Evolutionary conservation across 345 rosid genomes (phyloP).

Genomic region (Aquilaria malaccensis): DNA sequence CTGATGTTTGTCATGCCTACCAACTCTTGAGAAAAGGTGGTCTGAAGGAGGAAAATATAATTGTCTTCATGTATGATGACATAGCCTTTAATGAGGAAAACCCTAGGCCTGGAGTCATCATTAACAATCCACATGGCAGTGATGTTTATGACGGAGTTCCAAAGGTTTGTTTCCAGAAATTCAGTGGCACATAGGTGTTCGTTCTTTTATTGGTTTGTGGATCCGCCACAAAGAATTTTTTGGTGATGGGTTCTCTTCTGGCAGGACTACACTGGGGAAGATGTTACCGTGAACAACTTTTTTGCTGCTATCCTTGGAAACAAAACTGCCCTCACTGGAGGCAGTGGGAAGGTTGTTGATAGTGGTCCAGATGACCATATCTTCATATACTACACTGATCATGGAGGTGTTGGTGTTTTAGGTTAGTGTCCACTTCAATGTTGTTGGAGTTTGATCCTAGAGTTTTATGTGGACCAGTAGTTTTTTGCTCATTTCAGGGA

Average conservation of each 20-base stretch:
- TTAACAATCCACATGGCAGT: constrained; percentile 66
- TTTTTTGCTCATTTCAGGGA: constrained; percentile 34
- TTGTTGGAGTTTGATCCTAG: too few species aligned
- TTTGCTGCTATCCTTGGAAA: constrained; percentile 76
- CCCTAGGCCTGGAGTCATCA: constrained; percentile 78
- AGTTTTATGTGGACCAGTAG: not conserved
- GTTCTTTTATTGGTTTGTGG: too few species aligned
- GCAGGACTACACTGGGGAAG: constrained; percentile 82
- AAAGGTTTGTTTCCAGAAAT: constrained; percentile 40
- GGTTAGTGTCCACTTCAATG: constrained; percentile 38
- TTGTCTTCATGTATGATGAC: constrained; percentile 96
- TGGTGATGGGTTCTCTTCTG: constrained; percentile 1
- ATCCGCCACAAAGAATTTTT: too few species aligned
- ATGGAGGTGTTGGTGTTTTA: constrained; percentile 89
- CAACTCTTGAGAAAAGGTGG: constrained; percentile 90
- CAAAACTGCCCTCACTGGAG: constrained; percentile 63
- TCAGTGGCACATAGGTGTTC: not conserved
- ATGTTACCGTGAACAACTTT: constrained; percentile 60
- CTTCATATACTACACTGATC: constrained; percentile 78
- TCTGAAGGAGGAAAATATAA: constrained; percentile 81
- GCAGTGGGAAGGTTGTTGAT: constrained; percentile 83
- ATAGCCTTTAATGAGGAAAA: constrained; percentile 64
- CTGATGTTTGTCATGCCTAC: constrained; percentile 94
- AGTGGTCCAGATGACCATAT: constrained; percentile 87
- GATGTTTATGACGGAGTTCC: constrained; percentile 94